Conservation (phyloP, 139 green algal species). For the Dunaliella primolecta region DNA sequence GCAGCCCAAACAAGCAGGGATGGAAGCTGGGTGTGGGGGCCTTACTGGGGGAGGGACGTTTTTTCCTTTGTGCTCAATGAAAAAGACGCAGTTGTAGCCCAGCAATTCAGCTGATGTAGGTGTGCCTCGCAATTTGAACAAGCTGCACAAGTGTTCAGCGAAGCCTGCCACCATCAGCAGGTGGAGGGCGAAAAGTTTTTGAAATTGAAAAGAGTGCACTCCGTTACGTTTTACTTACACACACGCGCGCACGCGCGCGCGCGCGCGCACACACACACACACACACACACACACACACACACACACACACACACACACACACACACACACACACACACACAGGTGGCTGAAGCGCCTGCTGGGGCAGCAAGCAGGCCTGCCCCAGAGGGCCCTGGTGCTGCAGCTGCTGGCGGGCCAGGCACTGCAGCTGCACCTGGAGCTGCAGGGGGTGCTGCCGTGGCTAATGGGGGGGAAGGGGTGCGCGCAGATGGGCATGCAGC, state of each 20-base stretch:
- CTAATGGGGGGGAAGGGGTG: not conserved
- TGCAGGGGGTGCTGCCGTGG: not conserved
- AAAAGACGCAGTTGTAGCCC: too few relatives aligned
- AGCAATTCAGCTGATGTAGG: too few relatives aligned
- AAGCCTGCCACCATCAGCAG: too few relatives aligned
- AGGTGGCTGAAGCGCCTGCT: not conserved
- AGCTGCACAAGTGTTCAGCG: too few relatives aligned
- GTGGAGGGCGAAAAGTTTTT: too few relatives aligned
- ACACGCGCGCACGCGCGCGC: not conserved
- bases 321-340: not conserved
- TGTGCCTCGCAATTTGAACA: too few relatives aligned
- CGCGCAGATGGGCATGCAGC: not conserved
- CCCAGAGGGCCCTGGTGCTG: not conserved
- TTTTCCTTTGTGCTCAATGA: too few relatives aligned
- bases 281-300: not conserved
- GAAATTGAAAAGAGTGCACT: too few relatives aligned
- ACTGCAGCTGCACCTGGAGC: not conserved
- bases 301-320: not conserved
- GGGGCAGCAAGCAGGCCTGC: not conserved
- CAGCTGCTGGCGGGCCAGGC: not conserved
- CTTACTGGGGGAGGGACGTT: too few relatives aligned
- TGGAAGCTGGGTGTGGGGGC: too few relatives aligned
- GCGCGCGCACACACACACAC: not conserved
- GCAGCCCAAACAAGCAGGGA: too few relatives aligned
- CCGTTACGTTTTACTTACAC: too few relatives aligned